Evolutionary conservation across 2,329 filamentous ascomycete species (phyloP).

Genomic region (Hirsutella rhossiliensis): DNA sequence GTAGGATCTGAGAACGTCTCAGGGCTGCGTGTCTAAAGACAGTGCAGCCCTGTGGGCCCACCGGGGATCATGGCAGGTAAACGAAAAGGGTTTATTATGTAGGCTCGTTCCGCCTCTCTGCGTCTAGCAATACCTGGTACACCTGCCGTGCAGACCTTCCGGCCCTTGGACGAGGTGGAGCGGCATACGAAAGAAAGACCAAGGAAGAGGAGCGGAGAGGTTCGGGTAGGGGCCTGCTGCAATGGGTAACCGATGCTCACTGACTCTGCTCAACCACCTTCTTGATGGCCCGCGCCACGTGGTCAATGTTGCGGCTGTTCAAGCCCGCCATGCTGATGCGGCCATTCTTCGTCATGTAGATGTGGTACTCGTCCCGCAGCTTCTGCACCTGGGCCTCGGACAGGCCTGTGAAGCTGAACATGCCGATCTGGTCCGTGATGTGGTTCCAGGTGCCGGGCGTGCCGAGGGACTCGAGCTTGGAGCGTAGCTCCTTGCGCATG

Average conservation of each 20-base stretch:
- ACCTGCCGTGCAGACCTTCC: no score
- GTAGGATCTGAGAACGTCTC: no score
- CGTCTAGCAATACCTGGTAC: no score
- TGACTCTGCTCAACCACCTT: slow-evolving; percentile 49
- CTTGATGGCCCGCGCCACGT: slow-evolving; percentile 82
- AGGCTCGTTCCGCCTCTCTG: no score
- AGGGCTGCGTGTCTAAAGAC: no score
- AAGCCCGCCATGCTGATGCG: slow-evolving; percentile 98
- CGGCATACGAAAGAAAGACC: no score
- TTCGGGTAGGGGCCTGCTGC: no score
- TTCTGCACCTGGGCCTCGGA: slow-evolving; percentile 60
- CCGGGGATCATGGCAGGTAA: no score
- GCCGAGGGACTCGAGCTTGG: slow-evolving; percentile 69
- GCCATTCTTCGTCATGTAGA: slow-evolving; percentile 96
- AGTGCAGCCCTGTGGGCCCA: no score
- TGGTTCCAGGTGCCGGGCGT: slow-evolving; percentile 93
- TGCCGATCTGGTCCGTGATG: slow-evolving; percentile 97
- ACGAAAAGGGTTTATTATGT: no score
- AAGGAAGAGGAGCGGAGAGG: no score
- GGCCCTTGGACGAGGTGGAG: no score
- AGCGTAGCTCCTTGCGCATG: slow-evolving; percentile 72
- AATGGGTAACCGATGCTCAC: slow-evolving; percentile 6
- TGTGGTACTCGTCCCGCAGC: slow-evolving; percentile 57
- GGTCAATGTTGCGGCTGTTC: slow-evolving; percentile 84
- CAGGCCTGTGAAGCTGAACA: slow-evolving; percentile 92